Evolutionary conservation across 2,329 filamentous ascomycete species (phyloP), one percentile per base, ranked within the genome.

Genomic region (Eurotiales sp.): DNA sequence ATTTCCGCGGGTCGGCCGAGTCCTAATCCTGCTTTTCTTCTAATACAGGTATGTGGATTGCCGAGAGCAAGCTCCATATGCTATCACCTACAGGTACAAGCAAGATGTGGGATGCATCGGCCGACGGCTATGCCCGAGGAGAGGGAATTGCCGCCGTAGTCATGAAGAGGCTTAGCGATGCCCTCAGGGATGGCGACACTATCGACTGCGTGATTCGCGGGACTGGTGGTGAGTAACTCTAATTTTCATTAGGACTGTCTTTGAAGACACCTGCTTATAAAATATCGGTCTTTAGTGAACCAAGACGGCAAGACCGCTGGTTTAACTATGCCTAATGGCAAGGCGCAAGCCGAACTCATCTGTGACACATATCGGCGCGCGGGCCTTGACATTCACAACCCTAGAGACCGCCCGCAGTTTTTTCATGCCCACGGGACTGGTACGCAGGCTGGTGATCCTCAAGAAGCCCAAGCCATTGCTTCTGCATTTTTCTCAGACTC

Each of bases 11-110:
- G n/a, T n/a, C n/a, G n/a, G n/a, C n/a, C n/a, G n/a, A n/a, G n/a
- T n/a, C n/a, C n/a, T n/a, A n/a, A n/a, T n/a, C n/a, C n/a, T n/a
- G n/a, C n/a, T n/a, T n/a, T n/a, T n/a, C n/a, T n/a, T n/a, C n/a
- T n/a, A n/a, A n/a, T n/a, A n/a, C n/a, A n/a, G n/a, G n/a, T n/a
- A n/a, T n/a, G n/a, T 69, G 60, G 47, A 60, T 70, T 6, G 59
- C 62, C 1, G 61, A 64, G 47, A 63, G 61, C 34, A 67, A 67
- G n/a, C 52, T 64, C 15, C 57, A 74, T 59, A 63, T 81, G 43
- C 73, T 83, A n/a, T 79, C 77, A 1, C 74, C 79, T 21, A 72
- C 72, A 0, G 78, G 78, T 2, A 70, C 75, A 34, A 81, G 75
- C 12, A 75, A 72, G 44, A 78, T 72, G 66, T 77, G 69, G 66